Percentiles rank a stretch among this genome's conserved stretches.
Conservation (phyloP, 257 asterid species). For the Primulina huaijiensis region DNA sequence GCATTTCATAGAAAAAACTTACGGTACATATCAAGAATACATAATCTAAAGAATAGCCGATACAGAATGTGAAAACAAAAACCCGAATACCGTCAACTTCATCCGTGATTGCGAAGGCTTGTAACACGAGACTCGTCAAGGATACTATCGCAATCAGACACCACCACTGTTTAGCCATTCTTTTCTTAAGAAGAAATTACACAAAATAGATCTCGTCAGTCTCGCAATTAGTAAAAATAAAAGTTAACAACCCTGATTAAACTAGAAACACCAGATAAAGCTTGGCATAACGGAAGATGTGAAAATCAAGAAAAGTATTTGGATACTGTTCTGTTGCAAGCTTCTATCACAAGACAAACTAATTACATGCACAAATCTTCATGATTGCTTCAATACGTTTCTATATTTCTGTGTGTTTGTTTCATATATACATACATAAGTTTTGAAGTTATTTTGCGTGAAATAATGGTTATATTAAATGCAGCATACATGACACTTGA, state of each 20-base stretch:
- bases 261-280: slow-evolving; percentile 27
- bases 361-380: slow-evolving; percentile 16
- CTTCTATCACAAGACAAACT: slow-evolving; percentile 35
- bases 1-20: no score
- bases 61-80: slow-evolving; percentile 1
- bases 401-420: not conserved
- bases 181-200: not conserved
- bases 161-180: slow-evolving; percentile 45
- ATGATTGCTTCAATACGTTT: not conserved
- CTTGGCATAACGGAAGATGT: slow-evolving; percentile 41
- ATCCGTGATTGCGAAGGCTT: slow-evolving; percentile 51
- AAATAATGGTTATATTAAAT: no score
- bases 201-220: slow-evolving; percentile 7
- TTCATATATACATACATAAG: no score
- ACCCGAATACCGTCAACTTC: slow-evolving; percentile 46
- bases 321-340: slow-evolving; percentile 30
- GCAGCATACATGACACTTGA: no score
- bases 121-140: slow-evolving; percentile 33
- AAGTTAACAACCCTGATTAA: slow-evolving; percentile 19
- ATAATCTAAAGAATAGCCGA: not conserved
- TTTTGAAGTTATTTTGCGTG: no score
- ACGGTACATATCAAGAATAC: no score
- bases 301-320: slow-evolving; percentile 47
- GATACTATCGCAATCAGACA: slow-evolving; percentile 30
- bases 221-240: slow-evolving; percentile 22